phyloP scores from a whole-genome alignment of 2,329 filamentous ascomycete genomes.

The Podosphaera leucotricha region DNA sequence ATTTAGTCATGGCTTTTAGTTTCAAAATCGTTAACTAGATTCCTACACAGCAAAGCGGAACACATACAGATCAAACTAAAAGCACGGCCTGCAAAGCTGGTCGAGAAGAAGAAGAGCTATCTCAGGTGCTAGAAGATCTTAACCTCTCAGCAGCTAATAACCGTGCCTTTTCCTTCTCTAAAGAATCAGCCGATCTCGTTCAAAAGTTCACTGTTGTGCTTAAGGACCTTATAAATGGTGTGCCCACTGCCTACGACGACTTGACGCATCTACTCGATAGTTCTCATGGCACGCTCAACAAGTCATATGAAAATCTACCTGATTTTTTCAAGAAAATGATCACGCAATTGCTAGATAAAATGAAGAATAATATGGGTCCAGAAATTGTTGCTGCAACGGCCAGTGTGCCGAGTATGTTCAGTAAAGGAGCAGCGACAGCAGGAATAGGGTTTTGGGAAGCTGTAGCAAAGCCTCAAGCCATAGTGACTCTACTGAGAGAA shows the following conservation, averaged over 20 bases:
- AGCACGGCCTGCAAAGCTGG: constrained; percentile 17
- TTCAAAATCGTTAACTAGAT: background rate
- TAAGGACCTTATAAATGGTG: constrained; percentile 78
- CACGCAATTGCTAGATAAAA: constrained; percentile 58
- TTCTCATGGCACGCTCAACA: constrained; percentile 33
- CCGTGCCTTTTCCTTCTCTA: constrained; percentile 61
- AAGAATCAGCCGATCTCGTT: constrained; percentile 61
- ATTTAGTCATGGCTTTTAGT: background rate
- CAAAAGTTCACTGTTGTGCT: constrained; percentile 72
- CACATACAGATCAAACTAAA: constrained; percentile 2
- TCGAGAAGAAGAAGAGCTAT: constrained; percentile 47
- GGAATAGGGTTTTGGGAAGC: constrained; percentile 45
- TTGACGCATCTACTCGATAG: constrained; percentile 41
- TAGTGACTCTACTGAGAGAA: constrained; percentile 65
- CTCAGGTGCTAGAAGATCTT: constrained; percentile 56
- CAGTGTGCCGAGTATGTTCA: constrained; percentile 32
- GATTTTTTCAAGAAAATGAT: constrained; percentile 66
- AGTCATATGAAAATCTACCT: constrained; percentile 44
- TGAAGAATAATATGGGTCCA: constrained; percentile 52
- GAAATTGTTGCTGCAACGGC: constrained; percentile 62
- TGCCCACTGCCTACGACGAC: constrained; percentile 80
- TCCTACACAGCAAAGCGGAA: background rate
- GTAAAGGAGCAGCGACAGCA: constrained; percentile 20
- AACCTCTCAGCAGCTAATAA: constrained; percentile 71
- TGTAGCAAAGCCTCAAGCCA: constrained; percentile 65